These are phyloP conservation scores for Scutellaria baicalensis DNA, from an alignment of 257 asterid species.

Conservation along the genomic window DNA sequence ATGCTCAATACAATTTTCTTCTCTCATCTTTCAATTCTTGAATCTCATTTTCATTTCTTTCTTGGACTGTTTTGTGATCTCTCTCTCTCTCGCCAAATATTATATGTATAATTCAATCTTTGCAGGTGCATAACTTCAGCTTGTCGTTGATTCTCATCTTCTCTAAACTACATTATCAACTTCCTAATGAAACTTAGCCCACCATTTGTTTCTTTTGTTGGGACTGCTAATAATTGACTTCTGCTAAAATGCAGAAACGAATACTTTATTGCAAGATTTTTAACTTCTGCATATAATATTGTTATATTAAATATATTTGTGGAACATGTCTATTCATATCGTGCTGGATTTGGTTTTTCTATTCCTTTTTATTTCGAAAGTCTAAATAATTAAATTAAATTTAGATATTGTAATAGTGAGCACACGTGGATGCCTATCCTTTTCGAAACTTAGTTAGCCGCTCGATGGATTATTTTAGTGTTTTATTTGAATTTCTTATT, in stretches of 20 bases:
- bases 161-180: not conserved
- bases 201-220: not conserved
- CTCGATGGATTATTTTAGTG: not conserved
- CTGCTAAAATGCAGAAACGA: not conserved
- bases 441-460: slow-evolving; percentile 9
- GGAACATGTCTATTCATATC: slow-evolving; percentile 2
- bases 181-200: not conserved
- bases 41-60: not conserved
- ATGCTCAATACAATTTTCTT: slow-evolving; percentile 9
- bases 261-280: not conserved
- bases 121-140: slow-evolving; percentile 4
- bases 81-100: not conserved
- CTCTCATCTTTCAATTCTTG: not conserved
- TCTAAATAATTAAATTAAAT: not conserved
- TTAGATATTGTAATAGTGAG: not conserved
- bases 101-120: too few species aligned
- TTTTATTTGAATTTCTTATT: slow-evolving; percentile 13
- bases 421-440: slow-evolving; percentile 33
- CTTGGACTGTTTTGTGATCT: not conserved
- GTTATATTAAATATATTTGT: not conserved
- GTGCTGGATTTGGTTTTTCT: not conserved
- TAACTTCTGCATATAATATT: not conserved
- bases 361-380: not conserved
- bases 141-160: slow-evolving; percentile 16
- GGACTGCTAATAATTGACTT: not conserved